Evolutionary conservation across 1,284 basidiomycete genomes (phyloP).

Genomic region (Papiliotrema nemorosa): DNA sequence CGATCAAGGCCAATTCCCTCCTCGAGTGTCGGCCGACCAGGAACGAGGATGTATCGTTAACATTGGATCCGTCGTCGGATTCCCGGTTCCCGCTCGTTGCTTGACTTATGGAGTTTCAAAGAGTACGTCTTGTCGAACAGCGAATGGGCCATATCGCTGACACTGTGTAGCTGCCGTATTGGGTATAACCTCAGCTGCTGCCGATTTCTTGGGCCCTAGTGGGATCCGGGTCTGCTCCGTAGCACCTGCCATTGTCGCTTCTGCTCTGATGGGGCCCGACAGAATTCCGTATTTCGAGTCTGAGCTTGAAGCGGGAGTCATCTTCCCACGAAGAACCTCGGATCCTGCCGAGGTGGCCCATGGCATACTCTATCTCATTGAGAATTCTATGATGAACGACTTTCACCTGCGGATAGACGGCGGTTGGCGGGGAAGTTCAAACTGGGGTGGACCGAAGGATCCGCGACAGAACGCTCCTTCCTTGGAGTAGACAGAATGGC

Average conservation of each 20-base stretch:
- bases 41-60: slow-evolving; percentile 35
- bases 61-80: slow-evolving; percentile 25
- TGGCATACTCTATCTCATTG: slow-evolving; percentile 18
- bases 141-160: neutral
- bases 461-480: neutral
- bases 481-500: neutral
- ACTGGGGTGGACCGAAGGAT: slow-evolving; percentile 1
- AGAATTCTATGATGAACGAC: slow-evolving; percentile 26
- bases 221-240: slow-evolving; percentile 28
- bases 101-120: slow-evolving; percentile 31
- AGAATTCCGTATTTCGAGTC: slow-evolving; percentile 20
- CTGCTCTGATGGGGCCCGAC: slow-evolving; percentile 20
- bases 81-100: slow-evolving; percentile 25
- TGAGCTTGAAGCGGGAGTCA: slow-evolving; percentile 18
- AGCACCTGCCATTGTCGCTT: slow-evolving; percentile 27
- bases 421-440: neutral
- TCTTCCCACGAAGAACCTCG: slow-evolving; percentile 20
- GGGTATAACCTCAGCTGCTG: slow-evolving; percentile 11
- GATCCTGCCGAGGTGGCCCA: slow-evolving; percentile 12
- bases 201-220: slow-evolving; percentile 19
- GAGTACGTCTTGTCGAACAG: slow-evolving; percentile 11
- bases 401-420: slow-evolving; percentile 7
- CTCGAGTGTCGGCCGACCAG: slow-evolving; percentile 11
- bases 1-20: slow-evolving; percentile 9
- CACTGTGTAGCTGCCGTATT: neutral